A percentile compares a stretch with the other conserved stretches of the same genome.
Evolutionary conservation across 2,329 filamentous ascomycete genomes (phyloP).

Genomic region (Xylariales sp.): DNA sequence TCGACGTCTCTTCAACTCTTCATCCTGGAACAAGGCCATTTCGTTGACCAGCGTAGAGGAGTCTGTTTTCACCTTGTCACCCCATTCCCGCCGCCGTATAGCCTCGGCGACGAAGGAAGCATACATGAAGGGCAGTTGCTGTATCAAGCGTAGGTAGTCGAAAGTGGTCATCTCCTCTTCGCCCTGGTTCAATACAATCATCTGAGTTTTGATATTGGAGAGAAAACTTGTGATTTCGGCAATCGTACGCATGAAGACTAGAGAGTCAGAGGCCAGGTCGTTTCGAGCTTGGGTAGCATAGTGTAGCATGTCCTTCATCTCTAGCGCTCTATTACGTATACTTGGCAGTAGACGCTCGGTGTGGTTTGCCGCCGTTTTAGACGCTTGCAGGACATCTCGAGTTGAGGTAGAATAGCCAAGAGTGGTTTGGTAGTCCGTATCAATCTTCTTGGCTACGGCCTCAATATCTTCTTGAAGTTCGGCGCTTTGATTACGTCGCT

Average conservation of each 20-base stretch:
- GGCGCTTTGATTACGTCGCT: conserved; percentile 57
- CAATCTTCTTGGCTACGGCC: conserved; percentile 79
- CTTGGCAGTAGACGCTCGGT: conserved; percentile 58
- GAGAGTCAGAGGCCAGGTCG: conserved; percentile 57
- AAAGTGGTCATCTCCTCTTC: conserved; percentile 73
- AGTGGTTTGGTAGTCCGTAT: conserved; percentile 77
- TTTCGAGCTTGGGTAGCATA: conserved; percentile 64
- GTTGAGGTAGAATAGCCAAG: conserved; percentile 62
- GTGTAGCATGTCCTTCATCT: conserved; percentile 58
- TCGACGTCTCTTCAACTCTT: conserved; percentile 81
- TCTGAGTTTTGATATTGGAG: conserved; percentile 65
- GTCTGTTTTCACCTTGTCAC: conserved; percentile 82
- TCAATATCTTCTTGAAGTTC: conserved; percentile 80
- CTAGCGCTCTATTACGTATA: conserved; percentile 48
- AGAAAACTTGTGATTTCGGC: conserved; percentile 74
- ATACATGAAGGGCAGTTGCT: conserved; percentile 83
- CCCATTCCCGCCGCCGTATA: conserved; percentile 83
- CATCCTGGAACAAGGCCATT: conserved; percentile 86
- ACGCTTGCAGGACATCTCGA: conserved; percentile 55
- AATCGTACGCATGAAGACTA: conserved; percentile 76
- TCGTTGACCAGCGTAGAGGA: conserved; percentile 87
- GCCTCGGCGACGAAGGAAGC: conserved; percentile 84
- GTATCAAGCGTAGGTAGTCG: conserved; percentile 72
- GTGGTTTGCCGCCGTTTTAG: conserved; percentile 59
- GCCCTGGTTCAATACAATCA: conserved; percentile 66